Conservation (phyloP, 768 basidiomycete genomes). For the Tricholoma saponaceum region DNA sequence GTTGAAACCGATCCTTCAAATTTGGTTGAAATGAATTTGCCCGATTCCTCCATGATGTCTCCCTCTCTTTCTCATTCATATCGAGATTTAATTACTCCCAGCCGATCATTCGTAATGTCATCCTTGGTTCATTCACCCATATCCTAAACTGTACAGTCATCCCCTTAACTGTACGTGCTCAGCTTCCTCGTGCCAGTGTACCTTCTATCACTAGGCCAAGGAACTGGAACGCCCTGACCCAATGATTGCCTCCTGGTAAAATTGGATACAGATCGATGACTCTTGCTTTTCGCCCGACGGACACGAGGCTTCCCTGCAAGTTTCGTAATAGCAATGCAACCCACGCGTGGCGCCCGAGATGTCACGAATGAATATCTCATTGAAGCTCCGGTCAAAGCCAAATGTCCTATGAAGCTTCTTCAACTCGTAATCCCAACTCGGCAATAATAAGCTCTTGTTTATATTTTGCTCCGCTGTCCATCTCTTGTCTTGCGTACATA, state of each 20-base stretch:
- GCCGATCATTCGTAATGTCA: slow-evolving; percentile 19
- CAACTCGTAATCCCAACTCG: slow-evolving; percentile 24
- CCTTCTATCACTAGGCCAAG: not conserved
- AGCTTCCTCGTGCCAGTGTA: slow-evolving; percentile 10
- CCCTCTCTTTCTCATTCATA: slow-evolving; percentile 8
- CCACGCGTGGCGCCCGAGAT: slow-evolving; percentile 30
- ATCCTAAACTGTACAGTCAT: slow-evolving; percentile 13
- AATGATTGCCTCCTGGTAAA: slow-evolving; percentile 6
- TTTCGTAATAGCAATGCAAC: slow-evolving; percentile 35
- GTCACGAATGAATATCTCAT: slow-evolving; percentile 11
- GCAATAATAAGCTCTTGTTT: slow-evolving; percentile 38
- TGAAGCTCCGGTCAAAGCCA: slow-evolving; percentile 21
- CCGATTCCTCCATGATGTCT: slow-evolving; percentile 1
- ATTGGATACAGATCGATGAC: slow-evolving; percentile 17
- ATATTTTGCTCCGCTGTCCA: slow-evolving; percentile 19
- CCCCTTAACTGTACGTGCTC: slow-evolving; percentile 15
- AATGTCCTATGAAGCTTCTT: slow-evolving; percentile 27
- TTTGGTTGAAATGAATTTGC: not conserved
- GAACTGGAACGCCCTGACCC: not conserved
- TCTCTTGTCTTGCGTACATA: slow-evolving; percentile 14
- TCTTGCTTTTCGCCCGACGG: slow-evolving; percentile 17
- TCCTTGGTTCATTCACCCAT: slow-evolving; percentile 5
- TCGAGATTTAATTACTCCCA: too few species aligned
- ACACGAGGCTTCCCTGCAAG: slow-evolving; percentile 32
- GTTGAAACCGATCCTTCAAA: slow-evolving; percentile 2